A percentile compares a stretch with the other conserved stretches of the same genome.
Evolutionary conservation across 2,329 filamentous ascomycete species (phyloP).

Genomic region (Pyrenophora teres): DNA sequence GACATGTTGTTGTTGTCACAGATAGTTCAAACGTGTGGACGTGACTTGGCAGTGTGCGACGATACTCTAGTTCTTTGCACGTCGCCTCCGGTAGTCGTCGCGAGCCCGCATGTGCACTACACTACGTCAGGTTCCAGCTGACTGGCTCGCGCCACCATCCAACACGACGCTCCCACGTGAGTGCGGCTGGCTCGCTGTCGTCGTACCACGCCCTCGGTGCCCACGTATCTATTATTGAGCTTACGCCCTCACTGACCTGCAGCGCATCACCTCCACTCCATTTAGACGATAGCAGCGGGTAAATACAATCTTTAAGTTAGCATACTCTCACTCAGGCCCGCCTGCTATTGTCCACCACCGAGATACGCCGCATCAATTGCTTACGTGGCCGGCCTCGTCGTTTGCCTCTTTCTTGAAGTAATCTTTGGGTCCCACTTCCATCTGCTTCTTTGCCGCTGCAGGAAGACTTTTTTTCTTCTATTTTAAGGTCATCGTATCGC

Average conservation of each 20-base stretch:
- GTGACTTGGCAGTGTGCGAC: neutral
- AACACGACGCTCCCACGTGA: constrained; percentile 18
- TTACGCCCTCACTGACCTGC: constrained; percentile 22
- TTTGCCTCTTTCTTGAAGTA: constrained; percentile 18
- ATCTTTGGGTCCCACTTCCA: constrained; percentile 9
- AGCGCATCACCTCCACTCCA: constrained; percentile 14
- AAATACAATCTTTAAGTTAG: neutral
- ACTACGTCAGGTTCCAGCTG: constrained; percentile 20
- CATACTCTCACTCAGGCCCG: constrained; percentile 7
- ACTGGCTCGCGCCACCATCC: constrained; percentile 15
- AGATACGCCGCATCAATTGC: constrained; percentile 31
- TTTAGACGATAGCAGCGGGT: constrained; percentile 9
- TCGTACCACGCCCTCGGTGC: constrained; percentile 21
- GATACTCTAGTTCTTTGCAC: neutral
- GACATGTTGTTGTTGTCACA: constrained; percentile 66
- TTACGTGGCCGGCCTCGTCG: constrained; percentile 30
- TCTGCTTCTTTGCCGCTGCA: constrained; percentile 11
- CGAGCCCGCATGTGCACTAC: constrained; percentile 11
- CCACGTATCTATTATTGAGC: constrained; percentile 10
- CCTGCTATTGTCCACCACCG: constrained; percentile 16
- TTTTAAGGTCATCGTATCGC: neutral
- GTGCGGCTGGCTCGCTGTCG: constrained; percentile 7
- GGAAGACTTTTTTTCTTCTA: neutral
- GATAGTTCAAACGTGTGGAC: neutral
- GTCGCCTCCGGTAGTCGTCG: constrained; percentile 8